A percentile compares a stretch with the other conserved stretches of the same genome.
These are phyloP conservation scores for Monosporascus sp. DNA, from an alignment of 2,329 filamentous ascomycete genomes.

Conservation along the genomic window DNA sequence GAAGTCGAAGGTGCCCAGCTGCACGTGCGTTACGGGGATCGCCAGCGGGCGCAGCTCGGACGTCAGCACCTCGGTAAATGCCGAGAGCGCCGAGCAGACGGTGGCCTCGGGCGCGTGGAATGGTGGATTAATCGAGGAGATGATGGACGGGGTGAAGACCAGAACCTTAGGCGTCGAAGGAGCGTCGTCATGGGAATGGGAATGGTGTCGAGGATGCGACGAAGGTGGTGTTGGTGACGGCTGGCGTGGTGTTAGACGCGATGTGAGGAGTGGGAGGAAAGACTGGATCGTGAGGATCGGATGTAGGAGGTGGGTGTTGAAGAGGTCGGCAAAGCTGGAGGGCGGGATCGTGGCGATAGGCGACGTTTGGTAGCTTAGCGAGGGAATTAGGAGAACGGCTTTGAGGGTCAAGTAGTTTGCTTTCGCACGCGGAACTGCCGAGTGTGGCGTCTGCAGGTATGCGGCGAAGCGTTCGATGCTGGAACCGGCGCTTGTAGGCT, in stretches of 20 bases:
- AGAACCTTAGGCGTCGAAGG: constrained; percentile 60
- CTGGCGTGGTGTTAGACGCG: constrained; percentile 40
- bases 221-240: constrained; percentile 25
- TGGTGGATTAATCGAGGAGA: constrained; percentile 71
- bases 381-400: constrained; percentile 78
- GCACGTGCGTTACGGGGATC: constrained; percentile 79
- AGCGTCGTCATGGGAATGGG: constrained; percentile 28
- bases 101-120: constrained; percentile 83
- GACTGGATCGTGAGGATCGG: constrained; percentile 85
- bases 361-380: constrained; percentile 71
- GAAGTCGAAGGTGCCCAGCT: constrained; percentile 87
- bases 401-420: constrained; percentile 71
- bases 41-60: constrained; percentile 71
- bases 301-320: constrained; percentile 87
- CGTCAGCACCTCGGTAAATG: constrained; percentile 75
- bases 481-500: constrained; percentile 63
- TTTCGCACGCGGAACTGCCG: constrained; percentile 69
- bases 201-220: background rate
- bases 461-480: constrained; percentile 67
- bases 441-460: constrained; percentile 68
- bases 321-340: constrained; percentile 78
- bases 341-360: constrained; percentile 81
- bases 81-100: constrained; percentile 78
- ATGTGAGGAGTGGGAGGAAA: constrained; percentile 74
- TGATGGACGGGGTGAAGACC: constrained; percentile 73